Percentiles rank a stretch among this genome's conserved stretches.
Evolutionary conservation across 495 filamentous ascomycete species (phyloP).

Genomic region (Tuber aestivum): DNA sequence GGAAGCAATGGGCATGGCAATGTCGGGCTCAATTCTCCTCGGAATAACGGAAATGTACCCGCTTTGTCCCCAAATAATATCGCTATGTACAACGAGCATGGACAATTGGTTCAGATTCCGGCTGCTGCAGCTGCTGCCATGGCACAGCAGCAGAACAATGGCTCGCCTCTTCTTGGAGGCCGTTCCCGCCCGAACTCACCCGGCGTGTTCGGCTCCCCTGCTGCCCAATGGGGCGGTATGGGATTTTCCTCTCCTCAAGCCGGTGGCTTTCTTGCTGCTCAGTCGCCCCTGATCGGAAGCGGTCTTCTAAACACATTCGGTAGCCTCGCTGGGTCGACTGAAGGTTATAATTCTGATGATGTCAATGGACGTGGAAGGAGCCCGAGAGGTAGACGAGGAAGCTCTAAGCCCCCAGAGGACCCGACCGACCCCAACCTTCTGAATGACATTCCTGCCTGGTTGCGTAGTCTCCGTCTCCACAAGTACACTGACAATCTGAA

Average conservation of each 20-base stretch:
- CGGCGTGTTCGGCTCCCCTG: conserved; percentile 73
- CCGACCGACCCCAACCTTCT: conserved; percentile 85
- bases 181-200: conserved; percentile 92
- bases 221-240: conserved; percentile 57
- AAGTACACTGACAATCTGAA: conserved; percentile 99
- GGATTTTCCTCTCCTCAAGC: conserved; percentile 85
- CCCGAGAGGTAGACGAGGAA: conserved; percentile 85
- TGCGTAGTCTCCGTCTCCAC: conserved; percentile 88
- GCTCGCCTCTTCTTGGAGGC: conserved; percentile 57
- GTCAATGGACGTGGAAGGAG: conserved; percentile 85
- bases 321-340: conserved; percentile 54
- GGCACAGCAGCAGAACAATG: conserved; percentile 60
- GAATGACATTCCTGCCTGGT: conserved; percentile 93
- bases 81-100: conserved; percentile 84
- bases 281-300: conserved; percentile 70
- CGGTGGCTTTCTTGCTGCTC: conserved; percentile 89
- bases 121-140: conserved; percentile 81
- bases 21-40: conserved; percentile 46
- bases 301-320: conserved; percentile 70
- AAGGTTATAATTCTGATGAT: conserved; percentile 92
- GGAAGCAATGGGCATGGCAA: conserved; percentile 41
- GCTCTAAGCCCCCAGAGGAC: conserved; percentile 95
- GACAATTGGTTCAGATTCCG: conserved; percentile 86
- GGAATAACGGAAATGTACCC: conserved; percentile 38
- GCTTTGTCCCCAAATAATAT: conserved; percentile 58